phyloP scores from a whole-genome alignment of 2,329 filamentous ascomycete species.

The Aspergillus intermedius region DNA sequence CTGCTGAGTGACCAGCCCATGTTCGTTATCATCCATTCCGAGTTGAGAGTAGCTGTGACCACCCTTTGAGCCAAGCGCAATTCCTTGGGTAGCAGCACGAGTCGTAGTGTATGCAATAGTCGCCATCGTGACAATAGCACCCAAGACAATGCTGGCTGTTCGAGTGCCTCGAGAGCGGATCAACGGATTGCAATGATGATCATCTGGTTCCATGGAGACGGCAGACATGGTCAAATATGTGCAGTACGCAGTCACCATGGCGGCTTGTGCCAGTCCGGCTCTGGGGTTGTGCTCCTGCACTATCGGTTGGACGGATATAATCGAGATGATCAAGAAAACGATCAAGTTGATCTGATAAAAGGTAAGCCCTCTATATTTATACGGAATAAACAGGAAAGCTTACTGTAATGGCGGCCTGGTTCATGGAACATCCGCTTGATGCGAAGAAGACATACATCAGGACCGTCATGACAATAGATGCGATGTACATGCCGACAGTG shows the following conservation, averaged over 20 bases:
- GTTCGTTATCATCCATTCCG: constrained; percentile 68
- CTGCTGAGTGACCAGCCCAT: constrained; percentile 82
- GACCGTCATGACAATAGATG: constrained; percentile 86
- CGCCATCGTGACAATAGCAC: constrained; percentile 91
- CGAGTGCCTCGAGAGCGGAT: constrained; percentile 77
- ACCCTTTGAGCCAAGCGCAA: constrained; percentile 50
- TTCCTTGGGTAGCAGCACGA: constrained; percentile 79
- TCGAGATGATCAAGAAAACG: constrained; percentile 71
- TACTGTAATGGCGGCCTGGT: constrained; percentile 85
- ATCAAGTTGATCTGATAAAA: constrained; percentile 65
- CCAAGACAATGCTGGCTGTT: constrained; percentile 83
- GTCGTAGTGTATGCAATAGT: constrained; percentile 98
- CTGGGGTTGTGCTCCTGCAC: constrained; percentile 90
- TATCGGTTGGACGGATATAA: constrained; percentile 79
- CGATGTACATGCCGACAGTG: constrained; percentile 87
- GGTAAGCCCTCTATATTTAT: neutral
- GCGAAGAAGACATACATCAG: constrained; percentile 98
- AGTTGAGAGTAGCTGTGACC: constrained; percentile 50
- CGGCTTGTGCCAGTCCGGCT: constrained; percentile 91
- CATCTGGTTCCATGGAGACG: constrained; percentile 96
- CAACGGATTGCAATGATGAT: constrained; percentile 89
- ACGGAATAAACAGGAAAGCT: constrained; percentile 17
- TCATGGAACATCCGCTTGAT: constrained; percentile 75
- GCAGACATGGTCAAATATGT: constrained; percentile 98
- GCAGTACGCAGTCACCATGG: constrained; percentile 96